Evolutionary conservation across 495 filamentous ascomycete species (phyloP), one percentile per base, ranked within the genome.

Genomic region (Podospora pseudopauciseta): DNA sequence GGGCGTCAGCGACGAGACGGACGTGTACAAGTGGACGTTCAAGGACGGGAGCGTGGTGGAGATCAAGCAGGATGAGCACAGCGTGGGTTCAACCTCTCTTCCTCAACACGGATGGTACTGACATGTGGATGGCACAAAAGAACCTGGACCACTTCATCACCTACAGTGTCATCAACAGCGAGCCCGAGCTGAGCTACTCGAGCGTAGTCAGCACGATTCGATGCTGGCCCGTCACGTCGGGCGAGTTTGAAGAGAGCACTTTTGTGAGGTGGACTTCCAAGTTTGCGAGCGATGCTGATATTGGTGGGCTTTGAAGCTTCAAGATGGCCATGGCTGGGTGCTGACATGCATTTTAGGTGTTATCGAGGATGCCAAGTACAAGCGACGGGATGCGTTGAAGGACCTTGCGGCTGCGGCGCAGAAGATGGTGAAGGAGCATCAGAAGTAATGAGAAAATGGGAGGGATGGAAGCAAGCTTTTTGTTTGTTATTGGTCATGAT

Each of bases 41-140:
- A 82, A 84, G 65, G 88, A 91, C 70, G 88, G 87, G 18, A 86
- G 83, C 28, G 75, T 81, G 63, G 73, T 88, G 49, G 88, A 91
- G 70, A 84, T 91, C 68, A 90, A 90, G 86, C 86, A 87, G 76
- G 88, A 91, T 75, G 88, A 89, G 79, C 87, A 90, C 79, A 87
- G 85, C 66, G 86, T 89, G 76, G 32, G 83, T 72, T 44, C 19
- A 63, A 6, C 15, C 60, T 30, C 64, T 19, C 44, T 65, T 64
- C 20, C 28, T 53, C 19, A 56, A 59, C 18, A 19, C 56, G 16
- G 0, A 27, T 20, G 26, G 19, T 9, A 58, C 55, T 58, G 60
- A 28, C 60, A 18, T 62, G n/a, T 11, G 23, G 23, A 27, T 16
- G 39, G 39, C 4, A 32, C 30, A n/a, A 16, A 62, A 90, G 87